Evolutionary conservation across 768 basidiomycete genomes (phyloP).

Genomic region (Filobasidium floriforme): DNA sequence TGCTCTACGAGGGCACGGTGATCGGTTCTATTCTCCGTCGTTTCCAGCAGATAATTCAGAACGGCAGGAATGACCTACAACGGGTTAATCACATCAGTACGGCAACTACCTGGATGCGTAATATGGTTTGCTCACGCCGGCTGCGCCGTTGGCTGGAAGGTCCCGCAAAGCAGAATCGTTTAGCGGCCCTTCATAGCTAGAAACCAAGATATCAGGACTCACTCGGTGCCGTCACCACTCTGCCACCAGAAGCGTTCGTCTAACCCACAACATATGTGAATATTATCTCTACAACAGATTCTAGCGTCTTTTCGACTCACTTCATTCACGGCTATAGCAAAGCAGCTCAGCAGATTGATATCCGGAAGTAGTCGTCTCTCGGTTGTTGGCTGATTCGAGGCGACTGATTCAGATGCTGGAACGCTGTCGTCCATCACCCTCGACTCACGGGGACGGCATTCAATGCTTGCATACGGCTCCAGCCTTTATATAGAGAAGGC

Average conservation of each 20-base stretch:
- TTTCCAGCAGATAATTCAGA: constrained; percentile 66
- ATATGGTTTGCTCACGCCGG: constrained; percentile 50
- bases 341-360: constrained; percentile 86
- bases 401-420: too few relatives aligned
- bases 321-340: constrained; percentile 74
- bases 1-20: constrained; percentile 10
- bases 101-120: background rate
- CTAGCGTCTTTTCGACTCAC: too few relatives aligned
- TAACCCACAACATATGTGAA: background rate
- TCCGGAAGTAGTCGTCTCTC: constrained; percentile 57
- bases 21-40: background rate
- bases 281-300: too few relatives aligned
- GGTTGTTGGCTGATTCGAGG: constrained; percentile 5
- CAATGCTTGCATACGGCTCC: constrained; percentile 39
- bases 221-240: constrained; percentile 77
- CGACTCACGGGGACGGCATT: background rate
- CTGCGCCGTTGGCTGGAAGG: constrained; percentile 68
- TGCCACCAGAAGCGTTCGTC: constrained; percentile 68
- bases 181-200: background rate
- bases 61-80: constrained; percentile 59
- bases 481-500: constrained; percentile 75
- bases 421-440: too few relatives aligned
- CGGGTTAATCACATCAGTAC: background rate
- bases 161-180: background rate
- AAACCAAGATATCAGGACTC: background rate